Evolutionary conservation across 495 filamentous ascomycete species (phyloP).

Genomic region (Parathielavia appendiculata): DNA sequence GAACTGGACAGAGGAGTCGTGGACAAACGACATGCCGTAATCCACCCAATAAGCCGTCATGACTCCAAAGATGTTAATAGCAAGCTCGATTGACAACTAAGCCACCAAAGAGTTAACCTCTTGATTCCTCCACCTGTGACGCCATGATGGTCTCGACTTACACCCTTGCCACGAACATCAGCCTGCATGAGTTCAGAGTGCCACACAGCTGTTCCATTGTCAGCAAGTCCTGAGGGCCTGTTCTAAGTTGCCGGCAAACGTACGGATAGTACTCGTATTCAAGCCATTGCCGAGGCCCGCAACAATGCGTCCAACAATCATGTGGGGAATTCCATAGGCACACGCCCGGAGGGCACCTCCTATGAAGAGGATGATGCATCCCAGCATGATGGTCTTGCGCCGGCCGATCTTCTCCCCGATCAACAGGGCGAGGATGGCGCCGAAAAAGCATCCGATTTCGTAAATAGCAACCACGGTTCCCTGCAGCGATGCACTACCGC

Average conservation of each 20-base stretch:
- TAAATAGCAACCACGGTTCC: constrained; percentile 43
- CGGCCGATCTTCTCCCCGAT: constrained; percentile 68
- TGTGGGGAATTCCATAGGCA: constrained; percentile 54
- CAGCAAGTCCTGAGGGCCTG: background rate
- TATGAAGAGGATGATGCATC: constrained; percentile 64
- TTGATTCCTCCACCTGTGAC: background rate
- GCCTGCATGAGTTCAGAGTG: constrained; percentile 6
- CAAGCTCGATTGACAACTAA: background rate
- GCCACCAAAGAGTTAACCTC: background rate
- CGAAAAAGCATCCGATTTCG: constrained; percentile 72
- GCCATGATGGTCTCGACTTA: background rate
- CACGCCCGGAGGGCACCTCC: constrained; percentile 62
- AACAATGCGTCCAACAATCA: constrained; percentile 60
- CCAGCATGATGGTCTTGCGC: constrained; percentile 62
- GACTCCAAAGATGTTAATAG: constrained; percentile 3
- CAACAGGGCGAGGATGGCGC: constrained; percentile 63
- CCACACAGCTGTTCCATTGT: constrained; percentile 1
- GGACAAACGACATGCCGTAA: background rate
- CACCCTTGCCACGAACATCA: constrained; percentile 2
- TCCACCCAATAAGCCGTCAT: constrained; percentile 7
- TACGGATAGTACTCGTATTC: constrained; percentile 3
- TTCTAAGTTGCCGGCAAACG: background rate
- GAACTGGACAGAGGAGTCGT: background rate
- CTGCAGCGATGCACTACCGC: constrained; percentile 1
- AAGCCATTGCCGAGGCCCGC: constrained; percentile 39